These are phyloP conservation scores for Gossypium herbaceum DNA, from an alignment of 345 rosid genomes.

Conservation along the genomic window DNA sequence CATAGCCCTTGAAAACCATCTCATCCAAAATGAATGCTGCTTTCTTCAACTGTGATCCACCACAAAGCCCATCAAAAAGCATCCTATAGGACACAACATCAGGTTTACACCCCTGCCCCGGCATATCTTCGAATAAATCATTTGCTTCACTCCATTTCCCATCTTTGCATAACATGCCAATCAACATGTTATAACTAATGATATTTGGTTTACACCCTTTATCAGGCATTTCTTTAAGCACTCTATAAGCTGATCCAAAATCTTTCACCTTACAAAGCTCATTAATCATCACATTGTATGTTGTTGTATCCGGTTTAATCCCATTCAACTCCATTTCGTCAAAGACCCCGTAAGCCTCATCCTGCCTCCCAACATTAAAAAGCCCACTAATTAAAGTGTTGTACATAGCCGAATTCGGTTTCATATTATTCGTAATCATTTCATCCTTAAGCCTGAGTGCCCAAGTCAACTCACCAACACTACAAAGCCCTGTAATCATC, in stretches of 20 bases:
- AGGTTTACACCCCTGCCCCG: slow-evolving; percentile 60
- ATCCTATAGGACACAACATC: slow-evolving; percentile 72
- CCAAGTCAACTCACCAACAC: slow-evolving; percentile 35
- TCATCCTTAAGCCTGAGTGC: slow-evolving; percentile 72
- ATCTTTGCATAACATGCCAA: slow-evolving; percentile 48
- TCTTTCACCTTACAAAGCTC: slow-evolving; percentile 51
- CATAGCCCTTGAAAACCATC: slow-evolving; percentile 74
- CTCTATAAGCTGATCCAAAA: slow-evolving; percentile 42
- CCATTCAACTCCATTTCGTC: slow-evolving; percentile 61
- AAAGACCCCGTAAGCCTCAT: slow-evolving; percentile 40
- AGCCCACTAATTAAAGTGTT: slow-evolving; percentile 52
- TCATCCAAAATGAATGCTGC: slow-evolving; percentile 66
- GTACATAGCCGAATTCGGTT: slow-evolving; percentile 52
- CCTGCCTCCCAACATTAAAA: slow-evolving; percentile 46
- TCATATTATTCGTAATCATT: slow-evolving; percentile 37
- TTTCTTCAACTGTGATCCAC: slow-evolving; percentile 42
- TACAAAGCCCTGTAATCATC: slow-evolving; percentile 55
- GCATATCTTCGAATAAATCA: slow-evolving; percentile 82
- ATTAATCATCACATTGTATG: slow-evolving; percentile 61
- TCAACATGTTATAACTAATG: slow-evolving; percentile 60
- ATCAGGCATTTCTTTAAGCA: slow-evolving; percentile 55
- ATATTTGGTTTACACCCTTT: slow-evolving; percentile 61
- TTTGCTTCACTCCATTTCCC: slow-evolving; percentile 55
- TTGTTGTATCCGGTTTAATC: slow-evolving; percentile 51
- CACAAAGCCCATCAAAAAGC: slow-evolving; percentile 64